A percentile compares a stretch with the other conserved stretches of the same genome.
These are phyloP conservation scores for Trifolium dubium DNA, from an alignment of 306 rosid genomes.

Conservation along the genomic window DNA sequence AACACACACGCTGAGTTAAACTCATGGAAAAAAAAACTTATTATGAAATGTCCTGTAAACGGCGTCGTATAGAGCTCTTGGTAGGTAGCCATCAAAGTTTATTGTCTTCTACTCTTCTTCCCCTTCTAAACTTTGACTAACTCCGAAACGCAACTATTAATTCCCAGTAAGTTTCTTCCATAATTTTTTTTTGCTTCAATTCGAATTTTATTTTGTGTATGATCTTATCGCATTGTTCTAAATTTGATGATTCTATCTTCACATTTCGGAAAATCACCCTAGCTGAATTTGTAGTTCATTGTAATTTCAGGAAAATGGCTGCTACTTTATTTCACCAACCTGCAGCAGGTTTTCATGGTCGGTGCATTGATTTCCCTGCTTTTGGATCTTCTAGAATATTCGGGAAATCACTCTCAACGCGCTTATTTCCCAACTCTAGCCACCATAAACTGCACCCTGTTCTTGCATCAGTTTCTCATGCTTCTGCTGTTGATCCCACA, in stretches of 20 bases:
- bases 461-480: slow-evolving; percentile 42
- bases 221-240: not conserved
- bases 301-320: slow-evolving; percentile 49
- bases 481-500: slow-evolving; percentile 33
- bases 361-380: slow-evolving; percentile 20
- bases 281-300: not conserved
- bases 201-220: not conserved
- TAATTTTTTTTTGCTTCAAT: not conserved
- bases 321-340: slow-evolving; percentile 43
- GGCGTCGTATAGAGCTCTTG: not conserved
- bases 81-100: not conserved
- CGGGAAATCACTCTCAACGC: slow-evolving; percentile 43
- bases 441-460: slow-evolving; percentile 9
- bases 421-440: slow-evolving; percentile 24
- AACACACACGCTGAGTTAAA: no score
- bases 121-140: not conserved
- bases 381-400: slow-evolving; percentile 34
- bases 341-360: slow-evolving; percentile 35
- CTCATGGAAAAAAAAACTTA: no score
- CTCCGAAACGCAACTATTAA: not conserved
- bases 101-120: slow-evolving; percentile 34
- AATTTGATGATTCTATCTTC: not conserved
- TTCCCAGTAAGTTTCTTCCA: slow-evolving; percentile 21
- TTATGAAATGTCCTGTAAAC: not conserved
- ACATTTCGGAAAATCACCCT: not conserved